These are phyloP conservation scores for Amniculicola lignicola DNA, from an alignment of 495 filamentous ascomycete genomes.

Conservation along the genomic window DNA sequence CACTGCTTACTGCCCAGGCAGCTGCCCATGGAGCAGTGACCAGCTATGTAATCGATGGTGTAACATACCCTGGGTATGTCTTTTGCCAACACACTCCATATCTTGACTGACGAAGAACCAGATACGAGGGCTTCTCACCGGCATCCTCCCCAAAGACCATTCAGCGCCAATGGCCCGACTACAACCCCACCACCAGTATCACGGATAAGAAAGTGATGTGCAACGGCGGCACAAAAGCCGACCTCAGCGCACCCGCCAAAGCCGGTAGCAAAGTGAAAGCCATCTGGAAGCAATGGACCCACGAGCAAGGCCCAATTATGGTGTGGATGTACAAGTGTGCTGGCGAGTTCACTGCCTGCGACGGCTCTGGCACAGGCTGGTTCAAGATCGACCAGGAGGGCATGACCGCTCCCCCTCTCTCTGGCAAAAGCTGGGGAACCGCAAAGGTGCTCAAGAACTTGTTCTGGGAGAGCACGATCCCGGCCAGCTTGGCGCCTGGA, in stretches of 20 bases:
- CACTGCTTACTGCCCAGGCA: constrained; percentile 23
- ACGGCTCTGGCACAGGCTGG: constrained; percentile 29
- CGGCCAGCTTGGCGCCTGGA: constrained; percentile 49
- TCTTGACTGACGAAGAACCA: constrained; percentile 6
- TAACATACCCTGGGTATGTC: constrained; percentile 21
- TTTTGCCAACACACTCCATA: neutral
- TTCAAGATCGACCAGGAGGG: constrained; percentile 56
- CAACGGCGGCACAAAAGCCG: constrained; percentile 28
- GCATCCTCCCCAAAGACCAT: constrained; percentile 26
- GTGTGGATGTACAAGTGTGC: constrained; percentile 34
- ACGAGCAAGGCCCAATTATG: constrained; percentile 30
- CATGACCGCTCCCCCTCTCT: constrained; percentile 46
- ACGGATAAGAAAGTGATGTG: constrained; percentile 32
- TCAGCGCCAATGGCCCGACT: constrained; percentile 33
- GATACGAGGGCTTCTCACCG: constrained; percentile 29
- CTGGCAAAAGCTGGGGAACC: constrained; percentile 53
- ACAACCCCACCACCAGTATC: constrained; percentile 27
- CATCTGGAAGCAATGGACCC: constrained; percentile 32
- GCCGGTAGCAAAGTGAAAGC: constrained; percentile 28
- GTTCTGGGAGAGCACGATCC: constrained; percentile 54
- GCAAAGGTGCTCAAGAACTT: constrained; percentile 47
- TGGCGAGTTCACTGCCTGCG: constrained; percentile 23
- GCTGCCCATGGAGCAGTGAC: constrained; percentile 30
- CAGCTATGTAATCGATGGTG: constrained; percentile 26
- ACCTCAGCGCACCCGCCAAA: constrained; percentile 13